Conservation (phyloP, 768 basidiomycete genomes). For the Lactarius tabidus region DNA sequence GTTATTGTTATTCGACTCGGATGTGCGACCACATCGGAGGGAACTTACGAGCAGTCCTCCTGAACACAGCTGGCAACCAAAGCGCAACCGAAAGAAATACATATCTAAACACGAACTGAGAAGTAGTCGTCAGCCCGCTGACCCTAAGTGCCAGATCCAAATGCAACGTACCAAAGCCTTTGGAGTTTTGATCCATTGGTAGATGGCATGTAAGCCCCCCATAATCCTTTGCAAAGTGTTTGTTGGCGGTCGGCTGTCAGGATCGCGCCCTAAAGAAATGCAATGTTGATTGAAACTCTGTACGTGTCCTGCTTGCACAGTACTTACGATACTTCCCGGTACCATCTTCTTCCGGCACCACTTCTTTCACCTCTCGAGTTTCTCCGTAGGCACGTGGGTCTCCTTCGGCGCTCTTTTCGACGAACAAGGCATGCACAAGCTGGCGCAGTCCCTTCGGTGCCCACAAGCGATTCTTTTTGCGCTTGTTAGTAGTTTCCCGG, state of each 20-base stretch:
- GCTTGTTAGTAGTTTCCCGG: constrained; percentile 36
- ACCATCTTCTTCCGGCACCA: constrained; percentile 28
- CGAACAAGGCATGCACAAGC: constrained; percentile 31
- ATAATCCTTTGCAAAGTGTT: constrained; percentile 41
- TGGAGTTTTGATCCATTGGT: constrained; percentile 40
- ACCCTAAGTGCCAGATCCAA: background rate
- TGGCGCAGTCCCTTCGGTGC: constrained; percentile 44
- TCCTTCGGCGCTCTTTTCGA: constrained; percentile 30
- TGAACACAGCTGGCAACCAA: constrained; percentile 48
- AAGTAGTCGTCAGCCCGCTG: background rate
- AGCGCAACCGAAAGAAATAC: constrained; percentile 45
- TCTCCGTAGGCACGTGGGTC: constrained; percentile 31
- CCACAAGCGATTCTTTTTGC: constrained; percentile 43
- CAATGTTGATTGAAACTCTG: constrained; percentile 4
- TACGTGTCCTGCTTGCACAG: background rate
- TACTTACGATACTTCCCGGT: constrained; percentile 24
- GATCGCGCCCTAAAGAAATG: constrained; percentile 35
- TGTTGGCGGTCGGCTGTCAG: constrained; percentile 46
- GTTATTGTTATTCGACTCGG: constrained; percentile 15
- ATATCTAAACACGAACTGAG: constrained; percentile 51
- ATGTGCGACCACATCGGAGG: background rate
- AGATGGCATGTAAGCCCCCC: constrained; percentile 34
- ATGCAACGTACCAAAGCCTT: constrained; percentile 36
- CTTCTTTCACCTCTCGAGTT: constrained; percentile 31
- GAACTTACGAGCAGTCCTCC: constrained; percentile 40